Base-by-base conservation (phyloP, 2,329 filamentous ascomycete species). In the Sphaerostilbella broomeana region DNA sequence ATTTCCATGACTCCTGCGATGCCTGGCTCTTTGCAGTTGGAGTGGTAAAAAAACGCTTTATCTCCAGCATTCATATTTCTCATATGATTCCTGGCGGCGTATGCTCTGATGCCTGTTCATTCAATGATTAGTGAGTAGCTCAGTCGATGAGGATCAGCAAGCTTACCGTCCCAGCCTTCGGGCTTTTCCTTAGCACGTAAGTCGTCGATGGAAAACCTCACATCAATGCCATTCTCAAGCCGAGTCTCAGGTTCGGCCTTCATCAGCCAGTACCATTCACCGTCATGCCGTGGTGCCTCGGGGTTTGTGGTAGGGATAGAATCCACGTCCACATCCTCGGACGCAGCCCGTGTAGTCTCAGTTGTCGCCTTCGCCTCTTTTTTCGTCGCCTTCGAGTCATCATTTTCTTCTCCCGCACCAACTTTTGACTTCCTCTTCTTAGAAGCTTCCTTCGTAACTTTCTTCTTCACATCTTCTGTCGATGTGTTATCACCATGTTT, bases 21-120 rank as follows among this genome's bases (percentile, higher is more conserved):
- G 3, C 86, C 90, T 0, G 89, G 88, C 17, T 82, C 76, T 58
- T 94, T 94, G 64, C 86, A 92, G 54, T 92, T 94, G 32, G 86
- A 94, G 63, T 95, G 90, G 58, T 97, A 97, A 67, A 98, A 97
- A 66, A 98, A 97, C 18, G 88, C 89, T 21, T 89, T 71, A 56
- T 98, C 92, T 35, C 89, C 89, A 40, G 81, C 79, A 52, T 86
- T 88, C 92, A 98, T 98, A 7, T 79, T 77, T 20, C 86, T 78
- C 65, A 98, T 81, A 58, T 95, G 87, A 55, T 95, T 97, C 18
- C 86, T 79, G 6, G 90, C 90, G 46, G 64, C 61, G 45, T 73
- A 75, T n/a, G 65, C 60, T 31, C 69, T 58, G 40, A 74, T 73
- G 1, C 70, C 69, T 71, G 20, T 17, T 4, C 4, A 32, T 5